These are phyloP conservation scores for Camellia lanceoleosa DNA, from an alignment of 148 eudicot genomes.

Conservation along the genomic window DNA sequence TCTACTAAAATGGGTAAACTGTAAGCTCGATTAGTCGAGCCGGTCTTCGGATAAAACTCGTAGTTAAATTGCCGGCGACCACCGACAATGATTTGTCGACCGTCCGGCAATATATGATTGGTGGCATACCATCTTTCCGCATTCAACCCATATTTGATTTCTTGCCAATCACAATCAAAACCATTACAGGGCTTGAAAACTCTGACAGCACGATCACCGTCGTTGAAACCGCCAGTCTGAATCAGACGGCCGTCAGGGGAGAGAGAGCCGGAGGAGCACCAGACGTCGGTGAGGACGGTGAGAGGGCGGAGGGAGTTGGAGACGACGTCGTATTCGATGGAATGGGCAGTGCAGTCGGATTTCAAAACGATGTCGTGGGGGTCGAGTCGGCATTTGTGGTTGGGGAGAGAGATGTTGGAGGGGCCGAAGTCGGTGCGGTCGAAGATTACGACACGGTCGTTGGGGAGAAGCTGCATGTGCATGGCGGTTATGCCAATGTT, in stretches of 20 bases:
- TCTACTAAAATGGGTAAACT: constrained; percentile 36
- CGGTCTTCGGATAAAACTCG: constrained; percentile 38
- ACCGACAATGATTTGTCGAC: constrained; percentile 34
- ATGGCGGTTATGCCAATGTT: constrained; percentile 52
- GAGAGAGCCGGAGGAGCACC: constrained; percentile 41
- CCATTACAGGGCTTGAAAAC: constrained; percentile 27
- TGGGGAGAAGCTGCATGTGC: constrained; percentile 57
- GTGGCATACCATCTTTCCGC: constrained; percentile 42
- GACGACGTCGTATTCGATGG: constrained; percentile 24
- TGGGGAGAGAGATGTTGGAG: constrained; percentile 35
- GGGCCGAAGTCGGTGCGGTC: constrained; percentile 49
- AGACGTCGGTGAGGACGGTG: constrained; percentile 30
- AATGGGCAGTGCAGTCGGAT: constrained; percentile 39
- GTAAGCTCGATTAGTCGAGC: constrained; percentile 3
- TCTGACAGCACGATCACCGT: constrained; percentile 30
- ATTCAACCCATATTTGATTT: neutral
- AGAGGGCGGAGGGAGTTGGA: constrained; percentile 28
- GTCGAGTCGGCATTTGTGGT: constrained; percentile 26
- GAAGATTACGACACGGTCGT: constrained; percentile 40
- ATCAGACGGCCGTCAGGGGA: constrained; percentile 25
- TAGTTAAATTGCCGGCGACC: constrained; percentile 32
- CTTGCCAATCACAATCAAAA: constrained; percentile 45
- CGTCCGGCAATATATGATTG: constrained; percentile 36
- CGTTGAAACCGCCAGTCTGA: constrained; percentile 38
- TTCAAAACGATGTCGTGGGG: constrained; percentile 17